Conservation (phyloP, 2,329 filamentous ascomycete species). For the Nothophoma quercina region DNA sequence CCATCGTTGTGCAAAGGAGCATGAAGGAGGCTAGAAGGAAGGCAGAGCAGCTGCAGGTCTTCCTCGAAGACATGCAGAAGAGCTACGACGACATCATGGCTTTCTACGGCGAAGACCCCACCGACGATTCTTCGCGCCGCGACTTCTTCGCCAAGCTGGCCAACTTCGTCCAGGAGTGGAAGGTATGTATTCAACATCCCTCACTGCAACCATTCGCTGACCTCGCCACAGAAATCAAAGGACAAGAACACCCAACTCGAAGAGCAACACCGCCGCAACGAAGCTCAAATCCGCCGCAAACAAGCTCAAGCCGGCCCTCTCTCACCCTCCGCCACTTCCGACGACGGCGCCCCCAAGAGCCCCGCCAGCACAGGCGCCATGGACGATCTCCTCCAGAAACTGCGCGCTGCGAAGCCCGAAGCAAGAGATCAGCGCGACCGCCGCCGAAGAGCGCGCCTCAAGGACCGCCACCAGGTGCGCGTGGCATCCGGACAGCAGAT, state of each 20-base stretch:
- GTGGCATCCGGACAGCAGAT: constrained; percentile 89
- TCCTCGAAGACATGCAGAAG: constrained; percentile 89
- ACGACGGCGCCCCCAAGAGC: constrained; percentile 58
- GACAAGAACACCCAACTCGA: constrained; percentile 90
- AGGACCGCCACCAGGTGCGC: constrained; percentile 89
- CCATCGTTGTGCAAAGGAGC: constrained; percentile 84
- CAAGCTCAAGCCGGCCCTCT: constrained; percentile 24
- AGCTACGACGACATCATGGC: constrained; percentile 95
- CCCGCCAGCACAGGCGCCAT: constrained; percentile 86
- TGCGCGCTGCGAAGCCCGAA: constrained; percentile 91
- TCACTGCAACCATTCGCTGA: constrained; percentile 6
- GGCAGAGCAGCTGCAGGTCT: constrained; percentile 93
- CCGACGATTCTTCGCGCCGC: constrained; percentile 88
- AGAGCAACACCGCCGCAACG: constrained; percentile 83
- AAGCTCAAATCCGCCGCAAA: constrained; percentile 92
- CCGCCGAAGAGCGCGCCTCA: constrained; percentile 83
- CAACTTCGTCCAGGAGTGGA: constrained; percentile 90
- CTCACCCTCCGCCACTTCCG: constrained; percentile 65
- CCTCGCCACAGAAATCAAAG: constrained; percentile 72
- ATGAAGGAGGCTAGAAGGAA: constrained; percentile 98
- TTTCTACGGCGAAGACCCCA: constrained; percentile 93
- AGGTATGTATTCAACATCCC: constrained; percentile 58
- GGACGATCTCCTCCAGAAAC: constrained; percentile 93
- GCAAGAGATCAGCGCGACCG: constrained; percentile 88
- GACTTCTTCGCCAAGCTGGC: constrained; percentile 97